phyloP scores from a whole-genome alignment of 2,329 filamentous ascomycete genomes.

The Aspergillus sp. region DNA sequence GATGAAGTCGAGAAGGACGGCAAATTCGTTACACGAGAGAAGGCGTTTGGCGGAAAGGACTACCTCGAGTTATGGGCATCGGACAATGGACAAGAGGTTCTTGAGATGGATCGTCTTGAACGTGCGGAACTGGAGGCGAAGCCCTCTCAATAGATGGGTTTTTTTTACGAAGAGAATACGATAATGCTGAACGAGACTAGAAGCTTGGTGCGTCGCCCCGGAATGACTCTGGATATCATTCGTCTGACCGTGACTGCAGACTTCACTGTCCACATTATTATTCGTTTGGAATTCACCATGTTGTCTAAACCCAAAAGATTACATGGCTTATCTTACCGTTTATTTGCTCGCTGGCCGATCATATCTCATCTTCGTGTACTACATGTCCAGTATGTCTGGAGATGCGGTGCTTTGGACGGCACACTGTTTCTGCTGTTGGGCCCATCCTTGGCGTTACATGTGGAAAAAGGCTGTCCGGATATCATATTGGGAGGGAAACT shows the following conservation, averaged over 20 bases:
- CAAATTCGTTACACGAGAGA: conserved; percentile 17
- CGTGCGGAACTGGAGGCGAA: conserved; percentile 5
- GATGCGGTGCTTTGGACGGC: background rate
- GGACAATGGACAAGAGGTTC: conserved; percentile 29
- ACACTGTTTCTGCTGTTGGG: background rate
- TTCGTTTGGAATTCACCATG: background rate
- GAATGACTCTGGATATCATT: background rate
- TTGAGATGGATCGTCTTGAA: conserved; percentile 18
- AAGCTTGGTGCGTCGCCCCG: background rate
- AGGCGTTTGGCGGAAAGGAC: conserved; percentile 29
- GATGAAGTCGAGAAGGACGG: conserved; percentile 25
- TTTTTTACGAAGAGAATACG: background rate
- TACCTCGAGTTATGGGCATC: conserved; percentile 35
- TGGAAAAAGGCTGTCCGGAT: background rate
- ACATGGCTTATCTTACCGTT: conserved; percentile 2
- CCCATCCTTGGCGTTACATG: background rate
- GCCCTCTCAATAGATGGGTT: conserved; percentile 10
- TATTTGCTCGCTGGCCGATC: conserved; percentile 13
- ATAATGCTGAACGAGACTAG: background rate
- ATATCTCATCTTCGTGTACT: conserved; percentile 18
- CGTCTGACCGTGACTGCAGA: background rate
- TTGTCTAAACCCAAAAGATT: background rate
- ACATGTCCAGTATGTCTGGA: conserved; percentile 21
- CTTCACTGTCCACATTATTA: background rate
- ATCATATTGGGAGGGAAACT: conserved; percentile 1